Evolutionary conservation across 2,329 filamentous ascomycete species (phyloP), one percentile per base, ranked within the genome.

Genomic region (Calonectria hawksworthii): DNA sequence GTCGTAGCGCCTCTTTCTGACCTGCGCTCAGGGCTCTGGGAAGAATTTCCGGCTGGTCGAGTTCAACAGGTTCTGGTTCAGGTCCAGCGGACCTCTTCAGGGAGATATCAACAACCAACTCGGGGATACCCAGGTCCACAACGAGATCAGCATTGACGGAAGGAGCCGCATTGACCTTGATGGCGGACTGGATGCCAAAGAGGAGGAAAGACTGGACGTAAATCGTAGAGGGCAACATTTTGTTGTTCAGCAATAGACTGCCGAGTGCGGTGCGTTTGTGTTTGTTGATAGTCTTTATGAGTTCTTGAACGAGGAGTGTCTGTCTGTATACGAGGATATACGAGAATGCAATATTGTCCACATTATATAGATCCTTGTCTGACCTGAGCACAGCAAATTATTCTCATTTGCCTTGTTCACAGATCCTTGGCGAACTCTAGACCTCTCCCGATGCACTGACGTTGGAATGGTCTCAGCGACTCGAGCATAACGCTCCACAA

Each of bases 181-280:
- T 23, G 8, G 73, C 21, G 0, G 73, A 67, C 7, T 72, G 70
- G 13, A 71, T 50, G 16, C 66, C 64, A 14, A 80, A 16, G 1
- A 80, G 36, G 23, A 80, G n/a, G 1, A 65, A 61, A 0, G 61
- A 54, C 3, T 65, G 69, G 1, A 52, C 7, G 30, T 56, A 75
- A 28, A 74, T n/a, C n/a, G 71, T 73, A 44, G 75, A 63, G 11
- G 74, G 47, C 52, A 78, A 74, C 79, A 80, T 80, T 9, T 52
- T 76, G 73, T 52, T 76, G 73, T 26, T 23, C 30, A 28, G 23
- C n/a, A 6, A n/a, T 34, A n/a, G 7, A 21, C 16, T 41, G 18
- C n/a, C 44, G n/a, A 13, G 44, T 36, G 14, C n/a, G 14, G 38
- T 13, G 44, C 38, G 41, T 11, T 16, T 56, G 14, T 67, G 65